These are phyloP conservation scores for Xylaria sp. DNA, from an alignment of 2,329 filamentous ascomycete genomes.

Conservation along the genomic window DNA sequence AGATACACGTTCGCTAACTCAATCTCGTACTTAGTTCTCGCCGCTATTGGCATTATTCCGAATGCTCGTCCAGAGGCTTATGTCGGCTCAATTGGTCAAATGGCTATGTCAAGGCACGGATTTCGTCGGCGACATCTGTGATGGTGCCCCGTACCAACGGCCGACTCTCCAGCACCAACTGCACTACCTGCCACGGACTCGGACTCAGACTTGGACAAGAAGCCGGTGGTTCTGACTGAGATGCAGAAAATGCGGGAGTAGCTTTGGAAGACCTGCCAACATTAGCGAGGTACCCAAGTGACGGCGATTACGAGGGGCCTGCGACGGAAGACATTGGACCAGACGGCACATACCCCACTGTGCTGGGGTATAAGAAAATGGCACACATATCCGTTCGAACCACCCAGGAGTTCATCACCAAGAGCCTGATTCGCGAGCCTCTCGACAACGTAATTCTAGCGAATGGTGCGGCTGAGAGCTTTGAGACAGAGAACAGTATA, in stretches of 20 bases:
- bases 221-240: constrained; percentile 31
- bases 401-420: constrained; percentile 20
- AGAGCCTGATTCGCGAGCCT: constrained; percentile 21
- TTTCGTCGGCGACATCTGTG: constrained; percentile 2
- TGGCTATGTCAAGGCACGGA: neutral
- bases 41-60: constrained; percentile 13
- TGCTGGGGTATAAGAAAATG: constrained; percentile 28
- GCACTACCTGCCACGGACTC: no score
- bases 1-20: constrained; percentile 4
- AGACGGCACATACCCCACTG: constrained; percentile 30
- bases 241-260: no score
- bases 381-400: constrained; percentile 20
- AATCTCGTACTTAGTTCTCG: constrained; percentile 10
- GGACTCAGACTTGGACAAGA: constrained; percentile 22
- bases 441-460: constrained; percentile 24
- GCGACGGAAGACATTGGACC: constrained; percentile 25
- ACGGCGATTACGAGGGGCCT: constrained; percentile 21
- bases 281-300: no score
- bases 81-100: constrained; percentile 5
- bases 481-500: constrained; percentile 6
- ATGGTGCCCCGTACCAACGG: neutral
- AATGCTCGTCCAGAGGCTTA: constrained; percentile 5
- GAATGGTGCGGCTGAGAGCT: constrained; percentile 22
- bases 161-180: no score
- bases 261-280: no score